Evolutionary conservation across 2,329 filamentous ascomycete genomes (phyloP).

Genomic region (Colletotrichum limetticola): DNA sequence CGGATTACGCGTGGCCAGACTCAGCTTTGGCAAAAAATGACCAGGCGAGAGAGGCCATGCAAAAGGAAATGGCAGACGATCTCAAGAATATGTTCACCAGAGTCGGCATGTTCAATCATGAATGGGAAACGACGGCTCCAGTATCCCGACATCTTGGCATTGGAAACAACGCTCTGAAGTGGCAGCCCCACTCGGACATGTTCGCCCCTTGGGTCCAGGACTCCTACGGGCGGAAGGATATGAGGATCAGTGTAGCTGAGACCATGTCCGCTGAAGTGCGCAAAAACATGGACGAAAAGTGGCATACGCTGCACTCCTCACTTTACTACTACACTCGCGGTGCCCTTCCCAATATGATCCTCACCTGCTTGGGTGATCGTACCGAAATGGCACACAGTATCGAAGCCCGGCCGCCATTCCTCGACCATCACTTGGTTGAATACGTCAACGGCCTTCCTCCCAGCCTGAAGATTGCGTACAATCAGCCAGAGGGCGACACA

Average conservation of each 20-base stretch:
- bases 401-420: conserved; percentile 47
- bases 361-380: conserved; percentile 46
- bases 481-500: neutral
- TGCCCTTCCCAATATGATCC: conserved; percentile 41
- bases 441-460: conserved; percentile 38
- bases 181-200: neutral
- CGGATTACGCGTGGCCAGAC: conserved; percentile 50
- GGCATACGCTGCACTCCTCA: conserved; percentile 43
- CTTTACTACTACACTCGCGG: conserved; percentile 41
- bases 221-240: neutral
- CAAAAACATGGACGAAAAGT: conserved; percentile 39
- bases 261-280: conserved; percentile 32
- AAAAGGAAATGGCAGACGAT: conserved; percentile 16
- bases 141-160: neutral
- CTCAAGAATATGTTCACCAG: conserved; percentile 24
- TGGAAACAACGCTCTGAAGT: conserved; percentile 6
- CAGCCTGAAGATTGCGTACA: conserved; percentile 19
- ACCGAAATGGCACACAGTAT: conserved; percentile 50
- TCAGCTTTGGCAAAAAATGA: conserved; percentile 19
- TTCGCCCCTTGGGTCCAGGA: conserved; percentile 28
- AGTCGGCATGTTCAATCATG: conserved; percentile 28
- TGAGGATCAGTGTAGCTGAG: neutral
- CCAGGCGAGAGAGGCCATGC: conserved; percentile 5
- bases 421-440: conserved; percentile 46
- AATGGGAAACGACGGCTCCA: neutral